These are phyloP conservation scores for Kodamaea lidongshanica DNA, from an alignment of 805 yeast genomes.

Conservation along the genomic window DNA sequence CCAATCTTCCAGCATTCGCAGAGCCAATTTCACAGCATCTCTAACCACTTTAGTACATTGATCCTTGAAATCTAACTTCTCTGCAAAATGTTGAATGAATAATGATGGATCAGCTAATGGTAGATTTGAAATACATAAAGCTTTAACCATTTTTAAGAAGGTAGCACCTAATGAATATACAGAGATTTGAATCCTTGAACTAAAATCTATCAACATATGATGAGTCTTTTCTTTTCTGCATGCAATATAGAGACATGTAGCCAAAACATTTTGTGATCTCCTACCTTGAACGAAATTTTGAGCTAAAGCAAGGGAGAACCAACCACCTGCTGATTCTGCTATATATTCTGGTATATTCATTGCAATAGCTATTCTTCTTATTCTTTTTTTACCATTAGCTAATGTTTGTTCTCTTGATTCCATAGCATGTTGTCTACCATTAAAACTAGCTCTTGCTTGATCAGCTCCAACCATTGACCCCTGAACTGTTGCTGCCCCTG, in stretches of 20 bases:
- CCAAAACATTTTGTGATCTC: slow-evolving; percentile 88
- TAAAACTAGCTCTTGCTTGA: slow-evolving; percentile 63
- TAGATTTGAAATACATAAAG: slow-evolving; percentile 64
- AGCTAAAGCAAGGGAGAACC: slow-evolving; percentile 83
- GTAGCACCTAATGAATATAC: slow-evolving; percentile 96
- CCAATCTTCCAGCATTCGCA: slow-evolving; percentile 93
- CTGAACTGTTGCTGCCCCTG: slow-evolving; percentile 94
- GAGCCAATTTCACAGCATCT: slow-evolving; percentile 84
- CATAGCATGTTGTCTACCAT: slow-evolving; percentile 63
- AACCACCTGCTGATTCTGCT: slow-evolving; percentile 78
- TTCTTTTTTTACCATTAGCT: slow-evolving; percentile 72
- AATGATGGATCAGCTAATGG: slow-evolving; percentile 94
- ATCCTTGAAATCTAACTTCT: slow-evolving; percentile 74
- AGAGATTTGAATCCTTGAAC: slow-evolving; percentile 81
- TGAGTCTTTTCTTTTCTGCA: slow-evolving; percentile 88
- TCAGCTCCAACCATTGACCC: slow-evolving; percentile 91
- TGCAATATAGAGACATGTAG: slow-evolving; percentile 91
- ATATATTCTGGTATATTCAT: slow-evolving; percentile 77
- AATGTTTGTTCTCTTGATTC: slow-evolving; percentile 89
- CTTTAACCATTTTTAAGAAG: slow-evolving; percentile 85
- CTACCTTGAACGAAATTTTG: slow-evolving; percentile 96
- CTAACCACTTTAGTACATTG: slow-evolving; percentile 66
- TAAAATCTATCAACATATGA: slow-evolving; percentile 94
- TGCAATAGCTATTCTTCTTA: slow-evolving; percentile 73
- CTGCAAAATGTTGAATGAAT: slow-evolving; percentile 90